These are phyloP conservation scores for Sanchytrium tribonematis DNA, from an alignment of 371 early-diverging fungal species.

Conservation along the genomic window DNA sequence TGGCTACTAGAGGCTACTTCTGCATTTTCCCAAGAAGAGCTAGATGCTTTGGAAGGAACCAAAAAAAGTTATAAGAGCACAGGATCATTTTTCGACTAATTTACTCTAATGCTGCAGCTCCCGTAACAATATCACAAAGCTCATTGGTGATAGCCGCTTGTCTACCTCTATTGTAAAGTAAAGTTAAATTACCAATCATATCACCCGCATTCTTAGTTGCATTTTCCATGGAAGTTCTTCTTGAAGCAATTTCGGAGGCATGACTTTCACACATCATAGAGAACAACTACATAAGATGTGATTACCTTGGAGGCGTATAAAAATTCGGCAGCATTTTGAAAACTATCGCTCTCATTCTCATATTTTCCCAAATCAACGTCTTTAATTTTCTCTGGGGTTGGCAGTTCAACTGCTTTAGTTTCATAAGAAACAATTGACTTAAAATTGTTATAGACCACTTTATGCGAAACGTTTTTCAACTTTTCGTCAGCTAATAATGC, in stretches of 20 bases:
- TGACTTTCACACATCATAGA: conserved; percentile 87
- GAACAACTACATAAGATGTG: conserved; percentile 67
- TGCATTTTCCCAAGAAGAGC: too few species aligned
- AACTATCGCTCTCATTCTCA: conserved; percentile 59
- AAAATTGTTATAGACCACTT: conserved; percentile 78
- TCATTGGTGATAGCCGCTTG: conserved; percentile 92
- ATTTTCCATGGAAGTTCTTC: conserved; percentile 96
- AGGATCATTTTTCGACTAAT: too few species aligned
- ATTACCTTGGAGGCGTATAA: too few species aligned
- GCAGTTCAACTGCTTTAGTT: conserved; percentile 30
- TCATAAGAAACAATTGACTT: conserved; percentile 78
- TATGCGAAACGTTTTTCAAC: conserved; percentile 13
- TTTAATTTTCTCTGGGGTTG: conserved; percentile 29
- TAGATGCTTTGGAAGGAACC: too few species aligned
- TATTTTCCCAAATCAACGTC: too few species aligned
- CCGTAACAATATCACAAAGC: conserved; percentile 21
- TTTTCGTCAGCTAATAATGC: conserved; percentile 29
- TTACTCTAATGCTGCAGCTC: conserved; percentile 3
- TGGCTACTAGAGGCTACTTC: conserved; percentile 37
- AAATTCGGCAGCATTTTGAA: conserved; percentile 76
- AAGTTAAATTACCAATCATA: conserved; percentile 15
- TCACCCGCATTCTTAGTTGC: conserved; percentile 90
- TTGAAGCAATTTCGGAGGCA: conserved; percentile 84
- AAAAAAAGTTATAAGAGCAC: too few species aligned
- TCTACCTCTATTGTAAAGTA: conserved; percentile 78